Base-by-base conservation (phyloP, 2,329 filamentous ascomycete genomes). In the Ceratocystis colombiana region DNA sequence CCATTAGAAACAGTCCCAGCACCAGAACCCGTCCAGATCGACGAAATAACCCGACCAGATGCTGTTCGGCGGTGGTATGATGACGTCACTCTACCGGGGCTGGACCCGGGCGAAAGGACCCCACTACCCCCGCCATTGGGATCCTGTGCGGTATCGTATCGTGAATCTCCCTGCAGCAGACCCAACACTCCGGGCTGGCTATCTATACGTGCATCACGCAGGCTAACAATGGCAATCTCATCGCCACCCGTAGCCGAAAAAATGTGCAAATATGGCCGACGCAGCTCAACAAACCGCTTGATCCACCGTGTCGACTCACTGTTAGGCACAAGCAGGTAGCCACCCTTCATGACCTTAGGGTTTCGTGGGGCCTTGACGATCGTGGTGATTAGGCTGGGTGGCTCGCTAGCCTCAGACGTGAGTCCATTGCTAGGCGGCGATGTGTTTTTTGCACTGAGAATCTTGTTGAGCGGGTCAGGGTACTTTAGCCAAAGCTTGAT, bases 191-290 rank as follows among this genome's bases (percentile, higher is more conserved):
- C 89, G 0, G 94, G 94, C 69, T 92, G 88, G 71, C 92, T 90
- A 73, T 99, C 94, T 10, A 99, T 87, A n/a, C 92, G 84, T 6
- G 90, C 88, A 72, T 96, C 95, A 45, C 88, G 85, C 65, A 99
- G 80, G 73, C 93, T 95, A 71, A 97, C 89, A 8, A 94, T 87
- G 65, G 88, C 90, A 59, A 96, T 82, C 75, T 96, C 93, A 71
- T 97, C 94, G 20, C 93, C 92, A 50, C 95, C 89, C 0, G 87
- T 85, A 0, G 88, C 86, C 28, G 85, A 88, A 76, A 97, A 90
- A 45, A 99, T 84, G 75, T 97, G 91, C 64, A 99, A 80, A 73
- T 97, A 99, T 0, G 94, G 94, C 64, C 88, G 83, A 41, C 94
- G 85, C 33, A 99, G 82, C 76, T 99, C 94, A 62, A 96, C 90